These are phyloP conservation scores for Penicillium sclerotigenum DNA, from an alignment of 2,329 filamentous ascomycete species.

Conservation along the genomic window DNA sequence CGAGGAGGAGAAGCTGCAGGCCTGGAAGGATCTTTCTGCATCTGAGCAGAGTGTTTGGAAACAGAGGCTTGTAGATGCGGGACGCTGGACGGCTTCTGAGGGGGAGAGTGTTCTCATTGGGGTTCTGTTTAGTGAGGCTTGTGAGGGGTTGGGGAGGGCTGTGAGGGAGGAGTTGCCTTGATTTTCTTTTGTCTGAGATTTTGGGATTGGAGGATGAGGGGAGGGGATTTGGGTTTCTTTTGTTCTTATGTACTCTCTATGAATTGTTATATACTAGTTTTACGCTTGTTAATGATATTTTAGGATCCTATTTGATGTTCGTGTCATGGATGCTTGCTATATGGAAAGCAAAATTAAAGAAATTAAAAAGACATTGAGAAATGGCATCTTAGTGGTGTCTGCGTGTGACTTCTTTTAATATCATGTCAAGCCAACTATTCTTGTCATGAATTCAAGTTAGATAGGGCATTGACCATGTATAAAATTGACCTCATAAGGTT, in stretches of 20 bases:
- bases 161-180: constrained; percentile 19
- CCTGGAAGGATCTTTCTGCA: constrained; percentile 68
- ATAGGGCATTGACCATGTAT: no score
- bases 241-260: not conserved
- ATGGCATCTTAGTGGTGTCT: not conserved
- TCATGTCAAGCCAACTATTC: not conserved
- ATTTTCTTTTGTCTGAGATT: not conserved
- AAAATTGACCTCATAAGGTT: not conserved
- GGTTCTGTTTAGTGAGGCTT: constrained; percentile 70
- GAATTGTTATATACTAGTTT: constrained; percentile 4
- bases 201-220: no score
- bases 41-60: constrained; percentile 68
- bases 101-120: constrained; percentile 74
- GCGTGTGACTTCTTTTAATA: not conserved
- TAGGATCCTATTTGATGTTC: not conserved
- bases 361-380: not conserved
- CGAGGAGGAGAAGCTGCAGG: constrained; percentile 25
- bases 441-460: not conserved
- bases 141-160: constrained; percentile 15
- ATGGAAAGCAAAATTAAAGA: no score
- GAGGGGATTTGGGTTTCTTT: not conserved
- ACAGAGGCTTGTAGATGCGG: constrained; percentile 63
- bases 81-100: constrained; percentile 76
- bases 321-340: not conserved
- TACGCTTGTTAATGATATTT: constrained; percentile 9